Evolutionary conservation across 106 monocot genomes (phyloP).

Genomic region (Dioscorea zingiberensis): DNA sequence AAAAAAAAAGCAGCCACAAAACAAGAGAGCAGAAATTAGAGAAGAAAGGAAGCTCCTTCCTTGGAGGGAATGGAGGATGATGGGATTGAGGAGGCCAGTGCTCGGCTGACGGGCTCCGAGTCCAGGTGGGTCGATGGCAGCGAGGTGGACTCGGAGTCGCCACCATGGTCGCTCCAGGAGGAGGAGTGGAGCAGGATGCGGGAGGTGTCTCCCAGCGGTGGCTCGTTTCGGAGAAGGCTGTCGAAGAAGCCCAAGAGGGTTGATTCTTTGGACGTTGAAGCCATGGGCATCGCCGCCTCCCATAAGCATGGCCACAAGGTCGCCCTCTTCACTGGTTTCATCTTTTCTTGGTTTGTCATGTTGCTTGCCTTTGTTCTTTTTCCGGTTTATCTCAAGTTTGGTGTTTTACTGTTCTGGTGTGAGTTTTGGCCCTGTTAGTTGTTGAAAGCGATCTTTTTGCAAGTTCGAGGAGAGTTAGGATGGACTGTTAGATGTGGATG

Average conservation of each 20-base stretch:
- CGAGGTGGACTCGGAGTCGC: constrained; percentile 73
- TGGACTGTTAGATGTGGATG: background rate
- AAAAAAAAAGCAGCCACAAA: too few relatives aligned
- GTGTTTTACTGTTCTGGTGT: background rate
- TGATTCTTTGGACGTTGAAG: constrained; percentile 82
- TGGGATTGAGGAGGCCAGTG: constrained; percentile 14
- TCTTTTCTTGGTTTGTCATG: background rate
- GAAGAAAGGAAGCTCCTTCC: background rate
- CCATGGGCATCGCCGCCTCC: constrained; percentile 56
- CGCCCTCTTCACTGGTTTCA: too few relatives aligned
- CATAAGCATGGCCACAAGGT: constrained; percentile 48
- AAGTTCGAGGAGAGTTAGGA: too few relatives aligned
- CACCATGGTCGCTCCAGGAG: constrained; percentile 22
- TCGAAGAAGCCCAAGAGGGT: constrained; percentile 49
- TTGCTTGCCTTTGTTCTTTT: background rate
- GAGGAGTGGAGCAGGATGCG: background rate
- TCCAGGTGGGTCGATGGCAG: constrained; percentile 86
- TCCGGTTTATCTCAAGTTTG: background rate
- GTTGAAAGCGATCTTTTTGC: background rate
- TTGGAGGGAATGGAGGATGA: constrained; percentile 15
- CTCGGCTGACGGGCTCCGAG: constrained; percentile 8
- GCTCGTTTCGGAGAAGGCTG: constrained; percentile 32
- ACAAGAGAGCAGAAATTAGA: too few relatives aligned
- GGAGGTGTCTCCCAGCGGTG: constrained; percentile 1
- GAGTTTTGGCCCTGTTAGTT: background rate